Base-by-base conservation (phyloP, 441 rosid species). In the Arabidopsis hybrid region DNA sequence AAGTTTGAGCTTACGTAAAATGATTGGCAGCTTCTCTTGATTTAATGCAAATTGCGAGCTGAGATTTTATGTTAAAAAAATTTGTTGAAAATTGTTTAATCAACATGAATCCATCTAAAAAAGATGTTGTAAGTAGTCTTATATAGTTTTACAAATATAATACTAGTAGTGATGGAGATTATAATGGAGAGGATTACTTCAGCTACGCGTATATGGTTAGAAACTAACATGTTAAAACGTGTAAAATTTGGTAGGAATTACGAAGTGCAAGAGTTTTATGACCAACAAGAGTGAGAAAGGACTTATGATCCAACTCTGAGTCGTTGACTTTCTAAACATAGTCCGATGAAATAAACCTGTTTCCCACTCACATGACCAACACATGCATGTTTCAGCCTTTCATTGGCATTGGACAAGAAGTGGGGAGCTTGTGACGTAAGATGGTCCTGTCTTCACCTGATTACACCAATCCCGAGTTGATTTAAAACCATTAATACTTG, bases 281-380 rank as follows among this genome's bases (percentile, higher is more conserved):
- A 21, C 26, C 26, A 65, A 51, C 43, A 57, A 57, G 38, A 32
- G 52, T 65, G 77, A 47, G 29, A 31, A 29, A 65, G 34, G 58
- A 72, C 71, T 64, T 46, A 64, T 7, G 63, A 72, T 72, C 56
- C 46, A 53, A 43, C 55, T 63, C 52, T 21, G 53, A 46, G 58
- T 31, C 72, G 42, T 67, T 65, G 77, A 73, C 72, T 66, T 58
- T 58, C 59, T 36, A 62, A 21, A 64, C 16, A 38, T 26, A 57
- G 38, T 74, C 78, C 49, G 26, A 29, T 39, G 46, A 49, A 66
- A 39, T 31, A 59, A 73, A 58, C 10, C 13, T 58, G 72, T 66
- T 66, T 42, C 67, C 72, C 72, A 74, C 65, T 74, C 60, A 58
- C 61, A 65, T 73, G 66, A 65, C 43, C 66, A 73, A 65, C 66